Evolutionary conservation across 164 flowering plant genomes (phyloP), one percentile per base, ranked within the genome.

Genomic region (Kalanchoe fedtschenkoi): DNA sequence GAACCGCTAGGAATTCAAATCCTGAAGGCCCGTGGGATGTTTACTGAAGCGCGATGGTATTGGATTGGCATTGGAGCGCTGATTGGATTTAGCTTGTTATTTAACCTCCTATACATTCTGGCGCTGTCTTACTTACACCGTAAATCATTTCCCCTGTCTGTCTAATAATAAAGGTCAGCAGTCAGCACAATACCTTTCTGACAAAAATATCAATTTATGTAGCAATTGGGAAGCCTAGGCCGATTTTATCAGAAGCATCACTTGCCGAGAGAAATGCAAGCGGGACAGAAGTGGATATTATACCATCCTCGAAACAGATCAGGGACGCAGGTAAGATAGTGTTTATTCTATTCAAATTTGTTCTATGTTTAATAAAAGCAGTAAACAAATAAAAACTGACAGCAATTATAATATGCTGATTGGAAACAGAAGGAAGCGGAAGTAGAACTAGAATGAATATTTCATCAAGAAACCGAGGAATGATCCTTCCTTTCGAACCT

Each of bases 141-240:
- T 82, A 60, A 78, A 86, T 68, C 8, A 17, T 35, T 44, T 16
- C 1, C 14, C 16, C 51, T 32, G 26, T 29, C 28, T 14, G 16
- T 62, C 1, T 26, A n/a, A 24, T 54, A 24, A 1, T 13, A 14
- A 13, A 28, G 1, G 10, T 6, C n/a, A n/a, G n/a, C n/a, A 10
- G n/a, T 21, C 22, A 7, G 9, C 13, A 30, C n/a, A 24, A 44
- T n/a, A 44, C 24, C 13, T 2, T 37, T n/a, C 28, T 51, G 21
- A 61, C 16, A 62, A 10, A 29, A 24, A 4, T 13, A 21, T 17
- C 14, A 14, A 46, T 22, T 47, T 51, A 6, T 73, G 60, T 74
- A 83, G 87, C 84, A 61, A 69, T 77, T 55, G 85, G 74, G 35
- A 84, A 84, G 69, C 75, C 78, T 67, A 84, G 74, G 62, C 78